phyloP scores from a whole-genome alignment of 2,329 filamentous ascomycete species.

The Arthrobotrys musiformis region DNA sequence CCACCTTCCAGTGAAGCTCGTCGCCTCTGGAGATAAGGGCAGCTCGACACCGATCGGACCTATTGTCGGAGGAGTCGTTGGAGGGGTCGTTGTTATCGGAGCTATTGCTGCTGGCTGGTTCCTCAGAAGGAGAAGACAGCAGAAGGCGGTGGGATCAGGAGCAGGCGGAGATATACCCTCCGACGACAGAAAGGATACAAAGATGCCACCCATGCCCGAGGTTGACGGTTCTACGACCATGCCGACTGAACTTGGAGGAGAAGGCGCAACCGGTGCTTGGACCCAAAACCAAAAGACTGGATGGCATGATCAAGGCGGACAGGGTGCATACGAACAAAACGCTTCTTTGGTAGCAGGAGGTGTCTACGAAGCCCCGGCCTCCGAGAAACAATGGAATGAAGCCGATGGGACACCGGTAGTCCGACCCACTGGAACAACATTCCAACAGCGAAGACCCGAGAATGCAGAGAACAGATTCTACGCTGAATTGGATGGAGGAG shows the following conservation, averaged over 20 bases:
- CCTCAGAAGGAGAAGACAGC: conserved; percentile 24
- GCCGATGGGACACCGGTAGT: conserved; percentile 43
- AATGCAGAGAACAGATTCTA: background rate
- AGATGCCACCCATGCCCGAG: conserved; percentile 10
- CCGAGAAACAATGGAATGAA: conserved; percentile 43
- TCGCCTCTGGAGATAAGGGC: background rate
- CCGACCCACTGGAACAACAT: conserved; percentile 13
- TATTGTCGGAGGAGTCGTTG: conserved; percentile 55
- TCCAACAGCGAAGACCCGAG: background rate
- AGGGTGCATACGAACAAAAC: background rate
- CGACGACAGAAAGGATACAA: background rate
- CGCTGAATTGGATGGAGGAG: conserved; percentile 29
- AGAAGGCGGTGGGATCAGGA: background rate
- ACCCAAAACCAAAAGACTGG: background rate
- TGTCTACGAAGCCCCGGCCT: conserved; percentile 25
- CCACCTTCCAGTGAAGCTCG: conserved; percentile 16
- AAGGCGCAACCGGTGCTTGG: background rate
- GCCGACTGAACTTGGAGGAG: conserved; percentile 27
- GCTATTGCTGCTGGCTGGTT: conserved; percentile 35
- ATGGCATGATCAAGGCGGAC: conserved; percentile 10
- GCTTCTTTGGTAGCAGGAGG: background rate
- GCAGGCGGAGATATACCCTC: background rate
- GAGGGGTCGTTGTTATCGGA: conserved; percentile 54
- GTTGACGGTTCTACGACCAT: conserved; percentile 14
- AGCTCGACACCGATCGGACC: conserved; percentile 47